These are phyloP conservation scores for Vaccinium corymbosum DNA, from an alignment of 148 eudicot genomes.

Conservation along the genomic window DNA sequence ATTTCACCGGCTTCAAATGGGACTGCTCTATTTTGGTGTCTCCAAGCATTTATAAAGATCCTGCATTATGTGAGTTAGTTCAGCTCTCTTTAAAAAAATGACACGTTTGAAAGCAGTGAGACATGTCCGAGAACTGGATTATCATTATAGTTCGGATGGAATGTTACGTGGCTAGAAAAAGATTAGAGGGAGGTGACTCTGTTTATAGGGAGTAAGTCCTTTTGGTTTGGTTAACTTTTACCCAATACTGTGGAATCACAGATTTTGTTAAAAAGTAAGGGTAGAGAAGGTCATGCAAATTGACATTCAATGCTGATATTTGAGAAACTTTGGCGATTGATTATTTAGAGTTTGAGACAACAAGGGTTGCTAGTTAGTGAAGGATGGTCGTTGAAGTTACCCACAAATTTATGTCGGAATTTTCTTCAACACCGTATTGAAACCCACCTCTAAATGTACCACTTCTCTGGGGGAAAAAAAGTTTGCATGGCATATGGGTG, in stretches of 20 bases:
- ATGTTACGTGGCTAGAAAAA: background rate
- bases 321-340: background rate
- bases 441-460: background rate
- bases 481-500: background rate
- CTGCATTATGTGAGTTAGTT: background rate
- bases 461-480: background rate
- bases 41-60: background rate
- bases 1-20: too few species aligned
- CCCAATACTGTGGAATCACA: background rate
- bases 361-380: background rate
- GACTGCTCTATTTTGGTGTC: background rate
- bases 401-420: background rate
- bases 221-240: slow-evolving; percentile 2
- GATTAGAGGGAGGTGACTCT: background rate
- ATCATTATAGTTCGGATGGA: background rate
- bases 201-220: background rate
- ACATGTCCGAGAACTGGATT: background rate
- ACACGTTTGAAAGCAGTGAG: background rate
- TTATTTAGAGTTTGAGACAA: background rate
- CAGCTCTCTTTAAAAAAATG: background rate
- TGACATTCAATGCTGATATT: background rate
- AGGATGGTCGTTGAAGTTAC: background rate
- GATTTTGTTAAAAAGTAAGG: background rate
- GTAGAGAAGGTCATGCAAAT: background rate
- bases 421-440: background rate